Base-by-base conservation (phyloP, 2,329 filamentous ascomycete species). In the Volutella citrinella region DNA sequence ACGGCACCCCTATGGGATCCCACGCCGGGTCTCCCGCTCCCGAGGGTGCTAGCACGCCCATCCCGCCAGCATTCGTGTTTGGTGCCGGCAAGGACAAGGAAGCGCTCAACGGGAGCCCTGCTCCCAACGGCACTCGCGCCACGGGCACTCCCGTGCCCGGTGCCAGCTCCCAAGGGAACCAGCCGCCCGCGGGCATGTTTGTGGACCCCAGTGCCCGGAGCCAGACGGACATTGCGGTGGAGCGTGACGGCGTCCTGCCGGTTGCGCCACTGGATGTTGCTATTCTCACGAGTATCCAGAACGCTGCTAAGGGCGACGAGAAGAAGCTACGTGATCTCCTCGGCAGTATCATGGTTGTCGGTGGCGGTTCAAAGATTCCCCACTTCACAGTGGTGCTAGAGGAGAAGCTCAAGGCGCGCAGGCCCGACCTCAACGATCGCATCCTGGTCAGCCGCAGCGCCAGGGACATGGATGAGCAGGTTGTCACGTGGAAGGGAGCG, bases 401-500 rank as follows among this genome's bases (percentile, higher is more conserved):
- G 64, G 84, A 91, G 54, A 78, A 80, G 51, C 73, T 97, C 31
- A 82, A 87, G 52, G 72, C 75, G 42, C 72, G 82, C 30, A 64
- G 77, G 26, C 77, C 77, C 5, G 79, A 82, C 45, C 61, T 83
- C 27, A 62, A 63, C 14, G 80, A 82, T 19, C 69, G 71, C 40
- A 79, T 82, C 42, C 63, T 81, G 16, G 78, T 82, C 32, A 80
- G 77, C 42, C 69, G 74, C 41, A 93, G 73, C 73, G 93, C 93
- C 1, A 74, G 91, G 52, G 93, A 98, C 52, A 84, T 98, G 68
- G 93, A 98, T 63, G 88, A 93, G 40, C 89, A 96, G 64, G 90
- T 97, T n/a, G 85, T 97, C 33, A 82, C 84, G 8, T 98, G 93
- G 93, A 98, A 98, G 73, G 93, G 93, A 5, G 93, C 87, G 1